Percentiles rank a stretch among this genome's conserved stretches.
These are phyloP conservation scores for Eucalyptus melliodora DNA, from an alignment of 345 rosid species.

Conservation along the genomic window DNA sequence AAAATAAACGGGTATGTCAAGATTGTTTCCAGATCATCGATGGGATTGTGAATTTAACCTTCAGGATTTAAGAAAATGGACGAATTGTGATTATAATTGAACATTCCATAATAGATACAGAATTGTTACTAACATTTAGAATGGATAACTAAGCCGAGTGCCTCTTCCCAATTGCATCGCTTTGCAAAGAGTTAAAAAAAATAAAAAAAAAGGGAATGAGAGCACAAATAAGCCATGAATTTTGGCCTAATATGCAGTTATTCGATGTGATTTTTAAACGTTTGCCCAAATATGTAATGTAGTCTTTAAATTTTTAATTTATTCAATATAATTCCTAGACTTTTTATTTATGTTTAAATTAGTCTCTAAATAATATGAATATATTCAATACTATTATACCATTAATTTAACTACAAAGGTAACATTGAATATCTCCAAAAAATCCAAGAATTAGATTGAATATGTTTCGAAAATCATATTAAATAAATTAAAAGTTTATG, in stretches of 20 bases:
- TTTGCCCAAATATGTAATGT: too few species aligned
- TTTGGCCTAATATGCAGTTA: fast-evolving
- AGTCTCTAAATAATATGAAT: not conserved
- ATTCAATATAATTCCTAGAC: fast-evolving
- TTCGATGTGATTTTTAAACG: too few species aligned
- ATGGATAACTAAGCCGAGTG: not conserved
- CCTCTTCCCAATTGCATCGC: not conserved
- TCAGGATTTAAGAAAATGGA: not conserved
- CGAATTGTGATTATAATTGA: fast-evolving
- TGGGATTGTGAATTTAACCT: not conserved
- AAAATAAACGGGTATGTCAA: not conserved
- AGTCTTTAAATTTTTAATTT: too few species aligned
- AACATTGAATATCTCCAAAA: too few species aligned
- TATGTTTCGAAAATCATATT: too few species aligned
- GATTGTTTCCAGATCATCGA: not conserved
- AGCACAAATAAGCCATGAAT: too few species aligned
- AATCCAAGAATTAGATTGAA: not conserved
- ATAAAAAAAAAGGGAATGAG: too few species aligned
- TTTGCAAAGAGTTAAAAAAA: not conserved
- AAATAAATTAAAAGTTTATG: too few species aligned
- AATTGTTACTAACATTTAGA: not conserved
- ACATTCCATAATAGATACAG: fast-evolving
- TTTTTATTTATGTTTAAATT: too few species aligned
- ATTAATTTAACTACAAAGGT: too few species aligned
- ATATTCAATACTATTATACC: not conserved